Base-by-base conservation (phyloP, 495 filamentous ascomycete species). In the Tirmania nivea region DNA sequence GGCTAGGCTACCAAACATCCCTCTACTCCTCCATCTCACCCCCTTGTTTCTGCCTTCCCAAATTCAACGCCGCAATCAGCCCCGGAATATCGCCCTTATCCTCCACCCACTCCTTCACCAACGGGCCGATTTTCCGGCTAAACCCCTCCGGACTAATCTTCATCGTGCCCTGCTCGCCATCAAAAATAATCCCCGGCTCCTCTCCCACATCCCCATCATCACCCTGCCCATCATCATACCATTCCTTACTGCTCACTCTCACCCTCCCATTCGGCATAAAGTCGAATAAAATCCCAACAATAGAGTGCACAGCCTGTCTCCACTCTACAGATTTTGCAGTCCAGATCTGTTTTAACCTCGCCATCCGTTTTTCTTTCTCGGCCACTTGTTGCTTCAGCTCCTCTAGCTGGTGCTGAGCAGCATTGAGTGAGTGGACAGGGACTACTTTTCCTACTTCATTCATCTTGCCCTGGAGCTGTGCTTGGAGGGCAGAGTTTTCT, bases 211-310 rank as follows among this genome's bases (percentile, higher is more conserved):
- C 69, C 58, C 69, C 60, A 19, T 66, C 56, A 14, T 19, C 39
- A 45, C 39, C 17, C 39, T 14, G 17, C 8, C 48, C 48, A 63
- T 83, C 79, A 5, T 74, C 78, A 0, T 83, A 78, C 59, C 80
- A 81, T 62, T 86, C 87, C 62, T 86, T 76, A 49, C 73, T 79
- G 31, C 86, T 87, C 50, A 93, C 82, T 12, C 81, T 76, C 61
- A 93, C 89, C 60, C 88, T 86, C 17, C 90, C 90, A 61, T 89
- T 92, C 2, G 84, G 84, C 62, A 94, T 76, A 69, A 96, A 94
- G 51, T 92, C 83, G 35, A 95, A 75, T 52, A 87, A 87, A 79
- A 83, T 96, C 0, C 90, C 90, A 1, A 99, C 74, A 2, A 94
- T 73, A 50, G 77, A 82, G 58, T 84, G 82, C 36, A 96, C 85